Conservation (phyloP, 2,329 filamentous ascomycete genomes). For the Teratosphaeriaceae sp. region DNA sequence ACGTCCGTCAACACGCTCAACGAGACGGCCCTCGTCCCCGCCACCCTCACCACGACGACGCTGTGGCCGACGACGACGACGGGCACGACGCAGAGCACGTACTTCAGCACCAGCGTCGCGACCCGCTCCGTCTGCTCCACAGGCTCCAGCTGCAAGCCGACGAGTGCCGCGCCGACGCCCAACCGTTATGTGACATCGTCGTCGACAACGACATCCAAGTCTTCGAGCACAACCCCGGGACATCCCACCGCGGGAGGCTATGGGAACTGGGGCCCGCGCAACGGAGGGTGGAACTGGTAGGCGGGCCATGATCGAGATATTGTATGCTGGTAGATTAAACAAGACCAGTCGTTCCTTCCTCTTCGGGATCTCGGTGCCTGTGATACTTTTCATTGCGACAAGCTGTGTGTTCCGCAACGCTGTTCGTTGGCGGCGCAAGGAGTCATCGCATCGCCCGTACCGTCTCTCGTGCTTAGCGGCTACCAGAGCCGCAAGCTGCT, state of each 20-base stretch:
- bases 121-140: not conserved
- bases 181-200: not conserved
- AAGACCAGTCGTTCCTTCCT: too few species aligned
- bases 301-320: not conserved
- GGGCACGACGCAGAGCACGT: not conserved
- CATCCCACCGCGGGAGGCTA: not conserved
- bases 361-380: too few species aligned
- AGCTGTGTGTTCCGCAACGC: too few species aligned
- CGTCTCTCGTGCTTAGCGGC: too few species aligned
- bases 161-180: not conserved
- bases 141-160: constrained; percentile 1
- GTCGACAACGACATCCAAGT: not conserved
- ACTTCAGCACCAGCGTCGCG: not conserved
- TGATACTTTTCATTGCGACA: too few species aligned
- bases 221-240: not conserved
- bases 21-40: not conserved
- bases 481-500: too few species aligned
- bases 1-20: not conserved
- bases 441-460: too few species aligned
- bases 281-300: not conserved
- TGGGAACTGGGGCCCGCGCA: not conserved
- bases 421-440: too few species aligned
- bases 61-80: not conserved
- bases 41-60: not conserved
- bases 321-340: too few species aligned